Conservation (phyloP, 2,329 filamentous ascomycete genomes). For the Fusarium foetens region DNA sequence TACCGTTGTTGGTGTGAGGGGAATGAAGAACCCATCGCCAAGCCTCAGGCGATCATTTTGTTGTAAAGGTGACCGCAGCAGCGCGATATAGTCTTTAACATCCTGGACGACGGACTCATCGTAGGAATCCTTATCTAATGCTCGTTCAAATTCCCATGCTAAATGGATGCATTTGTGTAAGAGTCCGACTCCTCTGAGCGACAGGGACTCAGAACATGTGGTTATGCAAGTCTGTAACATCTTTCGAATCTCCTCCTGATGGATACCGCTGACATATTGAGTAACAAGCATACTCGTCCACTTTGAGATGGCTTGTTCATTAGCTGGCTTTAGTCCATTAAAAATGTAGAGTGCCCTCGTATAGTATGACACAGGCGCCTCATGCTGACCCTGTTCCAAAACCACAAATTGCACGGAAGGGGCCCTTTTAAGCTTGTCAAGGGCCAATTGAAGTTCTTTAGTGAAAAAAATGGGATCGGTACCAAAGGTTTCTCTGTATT, state of each 20-base stretch:
- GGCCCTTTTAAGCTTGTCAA: slow-evolving; percentile 62
- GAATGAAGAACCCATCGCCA: slow-evolving; percentile 47
- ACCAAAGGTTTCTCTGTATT: slow-evolving; percentile 53
- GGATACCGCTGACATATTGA: slow-evolving; percentile 65
- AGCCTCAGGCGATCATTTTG: background rate
- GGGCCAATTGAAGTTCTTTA: slow-evolving; percentile 61
- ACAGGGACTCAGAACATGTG: slow-evolving; percentile 22
- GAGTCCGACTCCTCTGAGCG: slow-evolving; percentile 56
- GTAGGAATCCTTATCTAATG: slow-evolving; percentile 61
- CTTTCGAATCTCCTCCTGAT: slow-evolving; percentile 57
- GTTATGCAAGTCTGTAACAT: slow-evolving; percentile 47
- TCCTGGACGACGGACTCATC: slow-evolving; percentile 47
- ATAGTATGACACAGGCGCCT: slow-evolving; percentile 62
- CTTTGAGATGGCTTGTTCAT: background rate
- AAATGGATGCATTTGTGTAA: slow-evolving; percentile 67
- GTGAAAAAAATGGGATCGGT: slow-evolving; percentile 61
- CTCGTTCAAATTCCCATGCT: slow-evolving; percentile 64
- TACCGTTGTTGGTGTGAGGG: slow-evolving; percentile 48
- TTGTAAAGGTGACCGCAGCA: slow-evolving; percentile 57
- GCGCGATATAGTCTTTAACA: slow-evolving; percentile 60
- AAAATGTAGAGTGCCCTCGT: slow-evolving; percentile 50
- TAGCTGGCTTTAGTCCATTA: slow-evolving; percentile 23
- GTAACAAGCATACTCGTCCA: slow-evolving; percentile 44
- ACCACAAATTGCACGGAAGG: slow-evolving; percentile 63
- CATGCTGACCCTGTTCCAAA: slow-evolving; percentile 64